Evolutionary conservation across 768 basidiomycete species (phyloP).

Genomic region (Kwoniella dejecticola): DNA sequence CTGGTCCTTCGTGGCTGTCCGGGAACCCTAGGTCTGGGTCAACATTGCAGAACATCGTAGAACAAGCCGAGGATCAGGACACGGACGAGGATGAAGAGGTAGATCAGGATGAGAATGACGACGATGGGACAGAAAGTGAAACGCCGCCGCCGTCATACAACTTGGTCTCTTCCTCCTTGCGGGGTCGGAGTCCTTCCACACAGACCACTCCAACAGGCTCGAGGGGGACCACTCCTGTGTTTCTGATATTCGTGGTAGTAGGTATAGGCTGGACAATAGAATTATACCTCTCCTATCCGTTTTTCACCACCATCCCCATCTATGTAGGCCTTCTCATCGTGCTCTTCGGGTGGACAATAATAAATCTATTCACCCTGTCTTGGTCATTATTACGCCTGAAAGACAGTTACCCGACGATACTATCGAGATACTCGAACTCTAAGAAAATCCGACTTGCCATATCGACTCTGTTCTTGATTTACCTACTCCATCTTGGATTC

Average conservation of each 20-base stretch:
- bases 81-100: neutral
- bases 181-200: neutral
- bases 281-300: constrained; percentile 15
- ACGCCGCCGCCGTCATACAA: neutral
- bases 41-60: neutral
- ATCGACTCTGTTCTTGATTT: neutral
- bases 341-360: constrained; percentile 7
- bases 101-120: neutral
- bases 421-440: neutral
- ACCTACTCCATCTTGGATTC: neutral
- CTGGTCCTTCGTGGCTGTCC: neutral
- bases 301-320: constrained; percentile 17
- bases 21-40: neutral
- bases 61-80: neutral
- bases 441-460: neutral
- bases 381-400: neutral
- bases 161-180: neutral
- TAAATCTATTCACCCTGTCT: neutral
- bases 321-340: neutral
- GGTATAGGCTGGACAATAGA: neutral
- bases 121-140: neutral
- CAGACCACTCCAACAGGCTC: neutral
- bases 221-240: too few relatives aligned
- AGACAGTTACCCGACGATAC: neutral
- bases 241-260: neutral